These are phyloP conservation scores for Metroxylon sagu DNA, from an alignment of 176 grass and related monocot species.

Conservation along the genomic window DNA sequence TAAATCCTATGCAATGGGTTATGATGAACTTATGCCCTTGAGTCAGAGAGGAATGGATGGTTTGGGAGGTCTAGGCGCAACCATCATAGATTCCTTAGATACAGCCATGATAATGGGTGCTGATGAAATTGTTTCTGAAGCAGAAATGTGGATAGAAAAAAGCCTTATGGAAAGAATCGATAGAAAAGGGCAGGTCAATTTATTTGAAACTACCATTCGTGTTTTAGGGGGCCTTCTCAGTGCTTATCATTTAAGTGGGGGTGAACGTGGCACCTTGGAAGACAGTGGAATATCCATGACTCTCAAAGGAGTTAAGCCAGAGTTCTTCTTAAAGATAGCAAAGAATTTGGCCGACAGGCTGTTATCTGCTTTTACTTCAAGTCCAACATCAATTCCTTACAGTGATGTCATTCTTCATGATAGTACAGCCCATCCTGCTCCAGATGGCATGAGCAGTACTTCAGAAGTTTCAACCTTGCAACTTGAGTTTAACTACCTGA, in stretches of 20 bases:
- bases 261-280: conserved; percentile 25
- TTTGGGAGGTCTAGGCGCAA: conserved; percentile 90
- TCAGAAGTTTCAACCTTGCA: conserved; percentile 88
- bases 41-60: conserved; percentile 72
- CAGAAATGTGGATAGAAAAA: conserved; percentile 81
- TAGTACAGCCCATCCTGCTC: conserved; percentile 61
- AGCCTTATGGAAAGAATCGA: conserved; percentile 71
- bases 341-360: conserved; percentile 79
- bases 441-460: conserved; percentile 90
- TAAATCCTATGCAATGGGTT: conserved; percentile 71
- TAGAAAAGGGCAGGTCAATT: conserved; percentile 87
- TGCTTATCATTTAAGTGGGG: conserved; percentile 80
- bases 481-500: conserved; percentile 93
- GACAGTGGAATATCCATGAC: conserved; percentile 42
- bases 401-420: conserved; percentile 92
- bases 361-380: conserved; percentile 75
- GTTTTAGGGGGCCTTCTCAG: conserved; percentile 98
- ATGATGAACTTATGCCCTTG: conserved; percentile 92
- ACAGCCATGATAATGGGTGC: conserved; percentile 95
- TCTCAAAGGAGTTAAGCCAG: conserved; percentile 42
- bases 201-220: conserved; percentile 97
- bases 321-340: conserved; percentile 61
- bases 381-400: conserved; percentile 83
- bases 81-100: conserved; percentile 83
- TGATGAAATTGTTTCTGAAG: conserved; percentile 66